phyloP scores from a whole-genome alignment of 345 rosid genomes.

The Ceriops decandra region DNA sequence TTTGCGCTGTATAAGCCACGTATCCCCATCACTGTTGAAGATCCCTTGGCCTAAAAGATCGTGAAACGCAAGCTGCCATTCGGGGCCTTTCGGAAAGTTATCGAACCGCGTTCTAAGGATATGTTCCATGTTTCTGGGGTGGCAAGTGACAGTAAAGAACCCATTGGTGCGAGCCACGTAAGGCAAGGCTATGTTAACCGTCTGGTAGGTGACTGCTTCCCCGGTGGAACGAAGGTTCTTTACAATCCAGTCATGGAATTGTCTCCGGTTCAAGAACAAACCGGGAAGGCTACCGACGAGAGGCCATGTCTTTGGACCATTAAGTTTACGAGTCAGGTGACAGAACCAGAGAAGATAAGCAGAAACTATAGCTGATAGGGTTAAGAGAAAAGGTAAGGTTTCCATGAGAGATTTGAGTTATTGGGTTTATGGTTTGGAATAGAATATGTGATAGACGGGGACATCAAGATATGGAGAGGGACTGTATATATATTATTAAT shows the following conservation, averaged over 20 bases:
- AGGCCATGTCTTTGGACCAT: slow-evolving; percentile 73
- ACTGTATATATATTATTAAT: slow-evolving; percentile 21
- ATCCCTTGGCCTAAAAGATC: slow-evolving; percentile 87
- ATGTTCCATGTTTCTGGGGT: slow-evolving; percentile 85
- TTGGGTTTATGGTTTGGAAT: background rate
- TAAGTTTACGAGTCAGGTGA: slow-evolving; percentile 49
- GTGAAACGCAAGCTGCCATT: slow-evolving; percentile 73
- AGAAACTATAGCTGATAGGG: slow-evolving; percentile 36
- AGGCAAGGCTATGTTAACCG: slow-evolving; percentile 66
- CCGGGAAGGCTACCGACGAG: slow-evolving; percentile 69
- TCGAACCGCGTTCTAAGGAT: slow-evolving; percentile 76
- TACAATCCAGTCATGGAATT: slow-evolving; percentile 80
- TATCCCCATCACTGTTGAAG: slow-evolving; percentile 86
- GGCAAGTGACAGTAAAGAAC: slow-evolving; percentile 81
- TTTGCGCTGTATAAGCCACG: slow-evolving; percentile 88
- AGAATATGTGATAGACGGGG: background rate
- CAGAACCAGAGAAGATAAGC: slow-evolving; percentile 75
- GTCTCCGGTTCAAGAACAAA: slow-evolving; percentile 49
- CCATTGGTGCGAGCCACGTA: slow-evolving; percentile 67
- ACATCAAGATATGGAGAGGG: background rate
- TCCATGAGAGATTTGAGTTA: slow-evolving; percentile 43
- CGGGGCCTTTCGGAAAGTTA: slow-evolving; percentile 87
- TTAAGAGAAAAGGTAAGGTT: slow-evolving; percentile 15
- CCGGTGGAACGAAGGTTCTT: slow-evolving; percentile 64
- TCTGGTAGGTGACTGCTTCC: slow-evolving; percentile 69